These are phyloP conservation scores for Linaria vulgaris DNA, from an alignment of 257 asterid species.

Conservation along the genomic window DNA sequence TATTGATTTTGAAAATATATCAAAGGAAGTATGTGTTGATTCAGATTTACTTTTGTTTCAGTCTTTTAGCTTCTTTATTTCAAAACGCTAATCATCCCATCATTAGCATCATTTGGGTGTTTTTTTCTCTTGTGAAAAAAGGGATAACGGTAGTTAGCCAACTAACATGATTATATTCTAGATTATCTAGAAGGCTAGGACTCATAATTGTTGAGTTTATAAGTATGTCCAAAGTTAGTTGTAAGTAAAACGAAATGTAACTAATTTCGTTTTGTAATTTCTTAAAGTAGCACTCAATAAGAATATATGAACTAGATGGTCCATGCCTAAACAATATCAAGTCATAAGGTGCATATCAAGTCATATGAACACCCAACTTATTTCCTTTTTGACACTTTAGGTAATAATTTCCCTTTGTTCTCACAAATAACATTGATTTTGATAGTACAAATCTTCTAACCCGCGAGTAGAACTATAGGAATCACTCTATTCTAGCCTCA, in stretches of 20 bases:
- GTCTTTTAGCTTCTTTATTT: background rate
- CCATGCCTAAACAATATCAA: too few relatives aligned
- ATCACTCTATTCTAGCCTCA: too few relatives aligned
- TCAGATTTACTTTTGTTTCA: constrained; percentile 9
- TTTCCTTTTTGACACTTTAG: too few relatives aligned
- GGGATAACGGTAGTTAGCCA: background rate
- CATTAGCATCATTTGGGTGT: background rate
- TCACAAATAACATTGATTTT: too few relatives aligned
- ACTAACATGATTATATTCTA: background rate
- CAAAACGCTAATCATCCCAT: background rate
- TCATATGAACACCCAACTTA: too few relatives aligned
- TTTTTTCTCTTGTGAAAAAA: background rate
- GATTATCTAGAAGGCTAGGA: background rate
- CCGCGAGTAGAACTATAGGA: too few relatives aligned
- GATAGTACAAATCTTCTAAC: too few relatives aligned
- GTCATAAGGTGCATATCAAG: too few relatives aligned
- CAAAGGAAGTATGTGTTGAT: constrained; percentile 26
- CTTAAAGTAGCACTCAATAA: background rate
- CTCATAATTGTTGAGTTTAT: background rate
- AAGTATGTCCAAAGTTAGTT: background rate
- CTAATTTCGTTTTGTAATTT: background rate
- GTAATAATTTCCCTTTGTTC: too few relatives aligned
- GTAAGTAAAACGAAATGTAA: background rate
- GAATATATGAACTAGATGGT: too few relatives aligned
- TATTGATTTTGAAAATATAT: constrained; percentile 24